Base-by-base conservation (phyloP, 164 flowering plant genomes). In the Buxus sempervirens region DNA sequence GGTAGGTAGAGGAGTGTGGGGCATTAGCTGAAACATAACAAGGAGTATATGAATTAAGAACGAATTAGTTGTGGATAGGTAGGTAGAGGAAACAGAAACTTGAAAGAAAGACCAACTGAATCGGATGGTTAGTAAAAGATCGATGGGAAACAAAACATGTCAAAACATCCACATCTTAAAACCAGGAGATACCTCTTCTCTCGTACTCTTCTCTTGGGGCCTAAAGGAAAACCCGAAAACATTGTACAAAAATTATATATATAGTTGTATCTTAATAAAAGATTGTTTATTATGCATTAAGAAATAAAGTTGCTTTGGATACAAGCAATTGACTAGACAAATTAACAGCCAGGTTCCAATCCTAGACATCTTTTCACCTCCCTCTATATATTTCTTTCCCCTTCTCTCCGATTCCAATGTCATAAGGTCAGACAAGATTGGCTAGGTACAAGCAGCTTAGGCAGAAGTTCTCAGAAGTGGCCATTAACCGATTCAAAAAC, bases 291-390 rank as follows among this genome's bases (percentile, higher is more conserved):
- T 59, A 67, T 36, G 18, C 3, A 77, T 70, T 80, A 80, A 80
- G 76, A 77, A 58, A 64, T 72, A 63, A 27, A 58, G 20, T 66
- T 57, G 10, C 69, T 54, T 64, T 36, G 41, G n/a, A 57, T 49
- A 61, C 75, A 76, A 78, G 79, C 60, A 36, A 78, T 80, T 82
- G 81, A 78, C 78, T 73, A n/a, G n/a, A n/a, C n/a, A n/a, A n/a
- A n/a, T n/a, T n/a, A n/a, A n/a, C n/a, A n/a, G n/a, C n/a, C n/a
- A n/a, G n/a, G n/a, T n/a, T n/a, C n/a, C n/a, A n/a, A n/a, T n/a
- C n/a, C n/a, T n/a, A n/a, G n/a, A n/a, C n/a, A n/a, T n/a, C n/a
- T n/a, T n/a, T n/a, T 71, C 25, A 60, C 61, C 72, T 25, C 15
- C 41, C 48, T 41, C 45, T 41, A 5, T 41, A 5, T 41, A 12